Evolutionary conservation across 208 protist species (phyloP).

Genomic region (Vickermania ingenoplastis): DNA sequence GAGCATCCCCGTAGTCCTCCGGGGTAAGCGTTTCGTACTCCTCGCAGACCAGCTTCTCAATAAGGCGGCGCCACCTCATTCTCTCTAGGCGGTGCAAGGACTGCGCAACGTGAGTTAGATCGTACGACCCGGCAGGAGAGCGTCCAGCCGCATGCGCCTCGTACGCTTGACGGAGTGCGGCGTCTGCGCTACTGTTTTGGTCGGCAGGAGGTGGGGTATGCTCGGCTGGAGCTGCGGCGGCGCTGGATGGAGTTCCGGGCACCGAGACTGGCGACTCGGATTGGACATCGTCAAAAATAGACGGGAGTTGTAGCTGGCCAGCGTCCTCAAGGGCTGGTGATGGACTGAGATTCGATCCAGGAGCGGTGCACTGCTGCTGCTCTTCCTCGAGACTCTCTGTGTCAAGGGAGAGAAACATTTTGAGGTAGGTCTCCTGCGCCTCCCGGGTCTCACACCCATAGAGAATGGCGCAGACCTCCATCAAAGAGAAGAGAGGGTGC

Average conservation of each 20-base stretch:
- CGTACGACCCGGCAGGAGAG: conserved; percentile 44
- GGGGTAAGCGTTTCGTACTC: conserved; percentile 56
- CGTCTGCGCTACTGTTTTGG: neutral
- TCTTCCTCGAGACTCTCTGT: conserved; percentile 55
- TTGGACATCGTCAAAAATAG: neutral
- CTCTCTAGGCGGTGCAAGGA: conserved; percentile 38
- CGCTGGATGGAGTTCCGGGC: too few relatives aligned
- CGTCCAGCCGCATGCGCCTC: conserved; percentile 45
- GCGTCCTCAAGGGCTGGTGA: neutral
- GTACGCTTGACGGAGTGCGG: conserved; percentile 48
- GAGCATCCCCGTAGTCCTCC: conserved; percentile 44
- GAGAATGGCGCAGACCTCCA: conserved; percentile 82
- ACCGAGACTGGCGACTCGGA: neutral
- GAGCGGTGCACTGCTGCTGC: neutral
- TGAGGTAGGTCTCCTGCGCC: conserved; percentile 59
- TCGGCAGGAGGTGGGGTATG: neutral
- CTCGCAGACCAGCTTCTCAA: conserved; percentile 68
- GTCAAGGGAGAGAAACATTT: conserved; percentile 52
- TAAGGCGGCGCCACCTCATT: conserved; percentile 63
- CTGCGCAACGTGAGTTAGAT: conserved; percentile 4
- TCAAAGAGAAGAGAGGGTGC: conserved; percentile 59
- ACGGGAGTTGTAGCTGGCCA: neutral
- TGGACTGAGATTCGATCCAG: neutral
- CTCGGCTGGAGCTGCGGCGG: conserved; percentile 28
- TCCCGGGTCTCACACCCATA: conserved; percentile 59